These are phyloP conservation scores for Collybia mongolica DNA, from an alignment of 768 basidiomycete species.

Conservation along the genomic window DNA sequence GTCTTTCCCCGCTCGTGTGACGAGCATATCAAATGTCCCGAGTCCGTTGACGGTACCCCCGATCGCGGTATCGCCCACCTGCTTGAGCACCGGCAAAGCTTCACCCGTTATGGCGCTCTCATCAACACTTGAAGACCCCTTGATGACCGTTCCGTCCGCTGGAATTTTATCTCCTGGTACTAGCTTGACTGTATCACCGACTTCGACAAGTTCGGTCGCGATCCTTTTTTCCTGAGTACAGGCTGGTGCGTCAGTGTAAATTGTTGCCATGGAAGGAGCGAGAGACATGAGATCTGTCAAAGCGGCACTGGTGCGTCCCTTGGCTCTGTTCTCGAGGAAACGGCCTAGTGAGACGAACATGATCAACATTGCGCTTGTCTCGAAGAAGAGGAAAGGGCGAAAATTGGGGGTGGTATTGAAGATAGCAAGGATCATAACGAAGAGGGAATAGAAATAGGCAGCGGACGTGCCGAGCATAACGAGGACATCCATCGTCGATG, in stretches of 20 bases:
- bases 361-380: slow-evolving; percentile 98
- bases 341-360: slow-evolving; percentile 95
- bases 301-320: slow-evolving; percentile 95
- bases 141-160: slow-evolving; percentile 88
- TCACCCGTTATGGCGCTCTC: slow-evolving; percentile 98
- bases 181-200: slow-evolving; percentile 89
- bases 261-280: slow-evolving; percentile 91
- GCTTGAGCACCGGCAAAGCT: slow-evolving; percentile 84
- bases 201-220: slow-evolving; percentile 91
- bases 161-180: slow-evolving; percentile 97
- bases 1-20: slow-evolving; percentile 94
- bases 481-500: slow-evolving; percentile 97
- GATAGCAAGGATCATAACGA: slow-evolving; percentile 62
- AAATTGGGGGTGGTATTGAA: slow-evolving; percentile 65
- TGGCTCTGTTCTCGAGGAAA: slow-evolving; percentile 94
- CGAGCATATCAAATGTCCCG: slow-evolving; percentile 96
- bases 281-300: slow-evolving; percentile 96
- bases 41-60: slow-evolving; percentile 97
- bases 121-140: slow-evolving; percentile 86
- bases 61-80: slow-evolving; percentile 81
- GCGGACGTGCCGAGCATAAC: slow-evolving; percentile 94
- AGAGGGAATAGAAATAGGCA: slow-evolving; percentile 87
- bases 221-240: slow-evolving; percentile 88
- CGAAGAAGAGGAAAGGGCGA: slow-evolving; percentile 91
- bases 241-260: slow-evolving; percentile 83